These are phyloP conservation scores for Cyberlindnera nakhonratchasimensis DNA, from an alignment of 805 yeast genomes.

Conservation along the genomic window DNA sequence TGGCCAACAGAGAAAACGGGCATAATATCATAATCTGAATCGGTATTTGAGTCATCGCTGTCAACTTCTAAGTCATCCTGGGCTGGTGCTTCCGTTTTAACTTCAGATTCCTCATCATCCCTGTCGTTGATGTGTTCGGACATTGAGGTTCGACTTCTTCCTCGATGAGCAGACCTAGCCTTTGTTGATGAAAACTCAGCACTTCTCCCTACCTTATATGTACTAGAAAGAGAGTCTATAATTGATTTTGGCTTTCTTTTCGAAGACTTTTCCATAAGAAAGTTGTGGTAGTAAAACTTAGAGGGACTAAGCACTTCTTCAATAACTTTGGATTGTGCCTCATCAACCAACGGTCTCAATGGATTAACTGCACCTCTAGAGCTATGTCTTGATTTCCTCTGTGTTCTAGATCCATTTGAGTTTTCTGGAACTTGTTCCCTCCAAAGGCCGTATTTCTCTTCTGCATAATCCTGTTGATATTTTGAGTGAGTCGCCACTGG, in stretches of 20 bases:
- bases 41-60: slow-evolving; percentile 4
- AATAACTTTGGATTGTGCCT: slow-evolving; percentile 10
- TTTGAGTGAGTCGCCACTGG: slow-evolving; percentile 43
- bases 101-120: slow-evolving; percentile 10
- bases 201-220: background rate
- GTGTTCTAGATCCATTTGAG: background rate
- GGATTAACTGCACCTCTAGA: slow-evolving; percentile 22
- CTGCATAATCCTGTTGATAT: slow-evolving; percentile 31
- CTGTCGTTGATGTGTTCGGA: background rate
- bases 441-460: slow-evolving; percentile 29
- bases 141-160: slow-evolving; percentile 1
- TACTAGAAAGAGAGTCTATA: background rate
- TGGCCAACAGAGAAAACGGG: slow-evolving; percentile 13
- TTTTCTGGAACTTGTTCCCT: slow-evolving; percentile 19
- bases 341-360: slow-evolving; percentile 16
- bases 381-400: slow-evolving; percentile 25
- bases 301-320: slow-evolving; percentile 22
- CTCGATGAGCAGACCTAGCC: background rate
- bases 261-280: slow-evolving; percentile 11
- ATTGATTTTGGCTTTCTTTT: background rate
- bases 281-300: slow-evolving; percentile 22
- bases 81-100: background rate
- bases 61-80: background rate
- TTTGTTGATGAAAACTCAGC: background rate
- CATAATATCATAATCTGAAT: slow-evolving; percentile 7